Base-by-base conservation (phyloP, 345 rosid genomes). In the Salix koriyanagi region DNA sequence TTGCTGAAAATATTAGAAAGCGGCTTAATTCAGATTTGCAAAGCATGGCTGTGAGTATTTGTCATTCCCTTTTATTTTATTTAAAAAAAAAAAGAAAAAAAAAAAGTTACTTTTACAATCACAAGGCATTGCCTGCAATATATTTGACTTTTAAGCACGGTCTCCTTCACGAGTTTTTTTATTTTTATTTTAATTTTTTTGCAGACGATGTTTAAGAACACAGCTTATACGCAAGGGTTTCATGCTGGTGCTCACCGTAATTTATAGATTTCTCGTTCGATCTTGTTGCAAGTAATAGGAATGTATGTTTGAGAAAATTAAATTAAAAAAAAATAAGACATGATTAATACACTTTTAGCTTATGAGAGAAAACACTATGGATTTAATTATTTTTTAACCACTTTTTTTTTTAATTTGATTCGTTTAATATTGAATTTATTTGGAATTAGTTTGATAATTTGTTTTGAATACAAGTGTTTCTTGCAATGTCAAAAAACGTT, bases 171-270 rank as follows among this genome's bases (percentile, higher is more conserved):
- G 15, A 39, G n/a, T 34, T 41, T 41, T 41, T 41, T 30, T 2
- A 1, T 21, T 66, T 30, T 39, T 23, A 70, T 42, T 52, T 18
- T 15, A 16, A 0, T 52, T 52, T 19, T 78, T 39, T 83, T 85
- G 88, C 92, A 92, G 97, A 79, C 80, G 26, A 89, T 91, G 81
- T 92, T 85, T 87, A 89, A 91, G 93, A 95, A 90, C 88, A 83
- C 93, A 2, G 94, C 96, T 7, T 95, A 92, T 62, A 54, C 94
- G 0, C 89, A 91, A 86, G 99, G 97, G 65, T 95, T 95, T 82
- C 70, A 83, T 19, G 96, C 99, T 4, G 97, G 97, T 79, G 82
- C 37, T 42, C 41, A 4, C 16, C 44, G 39, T 76, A 82, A 80
- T 72, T 64, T 7, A 9, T 30, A 62, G 60, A 41, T 62, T 42